These are phyloP conservation scores for Clarireedia homoeocarpa DNA, from an alignment of 2,329 filamentous ascomycete genomes.

Conservation along the genomic window DNA sequence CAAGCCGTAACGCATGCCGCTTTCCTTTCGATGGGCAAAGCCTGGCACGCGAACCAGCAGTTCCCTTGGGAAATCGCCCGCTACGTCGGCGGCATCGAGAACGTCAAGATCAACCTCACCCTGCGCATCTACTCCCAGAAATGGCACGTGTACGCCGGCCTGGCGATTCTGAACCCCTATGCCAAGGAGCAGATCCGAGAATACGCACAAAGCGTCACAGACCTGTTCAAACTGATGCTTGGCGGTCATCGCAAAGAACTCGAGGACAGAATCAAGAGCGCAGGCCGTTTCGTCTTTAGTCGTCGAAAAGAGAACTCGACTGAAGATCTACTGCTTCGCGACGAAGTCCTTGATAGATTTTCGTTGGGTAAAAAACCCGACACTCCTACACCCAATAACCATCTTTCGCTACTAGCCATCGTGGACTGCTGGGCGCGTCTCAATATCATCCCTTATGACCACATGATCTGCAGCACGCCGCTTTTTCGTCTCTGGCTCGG, in stretches of 20 bases:
- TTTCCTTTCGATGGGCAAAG: conserved; percentile 95
- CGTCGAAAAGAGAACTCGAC: conserved; percentile 44
- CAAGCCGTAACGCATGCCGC: conserved; percentile 97
- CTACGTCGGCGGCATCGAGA: conserved; percentile 95
- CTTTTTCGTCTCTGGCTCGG: conserved; percentile 94
- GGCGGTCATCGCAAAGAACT: conserved; percentile 73
- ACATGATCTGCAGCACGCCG: conserved; percentile 99
- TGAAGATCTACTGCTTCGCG: conserved; percentile 60
- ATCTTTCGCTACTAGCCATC: conserved; percentile 88
- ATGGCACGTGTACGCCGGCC: conserved; percentile 97
- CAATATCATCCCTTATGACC: conserved; percentile 91
- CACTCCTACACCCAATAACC: conserved; percentile 73
- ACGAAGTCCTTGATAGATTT: conserved; percentile 82
- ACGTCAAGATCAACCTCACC: conserved; percentile 98
- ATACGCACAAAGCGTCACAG: conserved; percentile 87
- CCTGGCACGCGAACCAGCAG: conserved; percentile 90
- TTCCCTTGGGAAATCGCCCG: conserved; percentile 97
- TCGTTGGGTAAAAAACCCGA: conserved; percentile 61
- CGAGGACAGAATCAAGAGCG: conserved; percentile 65
- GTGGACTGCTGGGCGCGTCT: conserved; percentile 97
- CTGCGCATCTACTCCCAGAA: conserved; percentile 97
- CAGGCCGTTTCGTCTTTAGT: conserved; percentile 65
- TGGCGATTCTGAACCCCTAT: conserved; percentile 92
- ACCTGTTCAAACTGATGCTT: conserved; percentile 95
- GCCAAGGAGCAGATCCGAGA: conserved; percentile 89